Conservation (phyloP, 805 yeast genomes). For the Suhomyces tanzawaensis region DNA sequence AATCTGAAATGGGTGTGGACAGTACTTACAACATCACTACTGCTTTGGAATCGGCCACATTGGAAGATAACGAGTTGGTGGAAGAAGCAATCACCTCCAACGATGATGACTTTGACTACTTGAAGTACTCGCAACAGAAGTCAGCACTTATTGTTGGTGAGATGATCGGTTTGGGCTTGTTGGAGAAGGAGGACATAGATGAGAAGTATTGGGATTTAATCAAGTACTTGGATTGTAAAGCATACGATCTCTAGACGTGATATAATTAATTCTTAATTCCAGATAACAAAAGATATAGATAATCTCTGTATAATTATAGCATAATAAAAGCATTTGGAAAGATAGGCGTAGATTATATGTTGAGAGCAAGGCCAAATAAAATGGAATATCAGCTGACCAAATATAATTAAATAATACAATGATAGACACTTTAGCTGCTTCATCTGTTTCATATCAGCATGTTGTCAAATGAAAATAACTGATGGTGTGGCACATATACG, state of each 20-base stretch:
- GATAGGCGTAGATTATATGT: too few relatives aligned
- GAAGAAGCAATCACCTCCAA: constrained; percentile 37
- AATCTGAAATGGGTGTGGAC: constrained; percentile 37
- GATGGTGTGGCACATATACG: too few relatives aligned
- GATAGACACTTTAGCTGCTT: background rate
- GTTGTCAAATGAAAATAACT: background rate
- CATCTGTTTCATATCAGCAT: background rate
- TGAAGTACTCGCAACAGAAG: constrained; percentile 74
- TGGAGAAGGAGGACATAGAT: constrained; percentile 29
- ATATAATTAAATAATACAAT: too few relatives aligned
- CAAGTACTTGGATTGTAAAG: constrained; percentile 41
- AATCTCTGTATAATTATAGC: too few relatives aligned
- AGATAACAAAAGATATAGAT: background rate
- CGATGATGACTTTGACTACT: constrained; percentile 73
- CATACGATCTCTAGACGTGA: constrained; percentile 15
- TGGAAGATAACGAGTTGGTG: constrained; percentile 22
- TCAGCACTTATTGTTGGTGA: constrained; percentile 74
- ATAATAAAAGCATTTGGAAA: too few relatives aligned
- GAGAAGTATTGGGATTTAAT: constrained; percentile 24
- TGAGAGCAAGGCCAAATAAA: too few relatives aligned
- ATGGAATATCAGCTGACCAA: too few relatives aligned
- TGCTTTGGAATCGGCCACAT: constrained; percentile 49
- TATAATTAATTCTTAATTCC: too few relatives aligned
- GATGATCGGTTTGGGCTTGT: constrained; percentile 56
- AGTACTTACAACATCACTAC: constrained; percentile 40